Conservation (phyloP, 805 yeast genomes). For the Yamadazyma akitaensis region DNA sequence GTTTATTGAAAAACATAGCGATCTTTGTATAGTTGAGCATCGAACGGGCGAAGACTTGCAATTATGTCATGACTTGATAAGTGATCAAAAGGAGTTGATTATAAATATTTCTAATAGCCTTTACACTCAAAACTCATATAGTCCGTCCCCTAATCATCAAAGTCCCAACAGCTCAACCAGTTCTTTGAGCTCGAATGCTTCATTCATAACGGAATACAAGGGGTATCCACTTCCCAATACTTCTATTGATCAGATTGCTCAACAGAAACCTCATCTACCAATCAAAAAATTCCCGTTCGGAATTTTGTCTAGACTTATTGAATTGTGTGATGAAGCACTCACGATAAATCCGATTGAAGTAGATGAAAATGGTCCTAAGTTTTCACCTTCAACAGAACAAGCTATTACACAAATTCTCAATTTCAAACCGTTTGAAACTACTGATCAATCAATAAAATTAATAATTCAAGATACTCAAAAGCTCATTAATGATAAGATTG, state of each 20-base stretch:
- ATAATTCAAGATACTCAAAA: slow-evolving; percentile 66
- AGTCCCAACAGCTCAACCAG: slow-evolving; percentile 13
- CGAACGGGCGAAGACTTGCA: slow-evolving; percentile 75
- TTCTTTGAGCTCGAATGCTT: slow-evolving; percentile 17
- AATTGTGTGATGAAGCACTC: slow-evolving; percentile 72
- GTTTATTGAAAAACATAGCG: slow-evolving; percentile 93
- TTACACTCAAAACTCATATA: slow-evolving; percentile 16
- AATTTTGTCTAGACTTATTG: slow-evolving; percentile 52
- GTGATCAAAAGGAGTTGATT: slow-evolving; percentile 64
- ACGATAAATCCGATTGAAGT: slow-evolving; percentile 55
- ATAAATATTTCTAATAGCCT: slow-evolving; percentile 41
- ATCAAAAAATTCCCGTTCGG: slow-evolving; percentile 57
- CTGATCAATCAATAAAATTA: slow-evolving; percentile 61
- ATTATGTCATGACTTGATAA: slow-evolving; percentile 66
- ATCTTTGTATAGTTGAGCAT: slow-evolving; percentile 82
- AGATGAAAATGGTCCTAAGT: slow-evolving; percentile 28
- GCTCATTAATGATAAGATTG: slow-evolving; percentile 62
- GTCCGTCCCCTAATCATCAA: not conserved
- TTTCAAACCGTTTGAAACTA: slow-evolving; percentile 48
- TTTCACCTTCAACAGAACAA: slow-evolving; percentile 59
- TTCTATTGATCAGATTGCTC: slow-evolving; percentile 6
- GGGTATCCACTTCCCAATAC: slow-evolving; percentile 47
- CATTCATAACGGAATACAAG: slow-evolving; percentile 49
- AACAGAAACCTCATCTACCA: slow-evolving; percentile 7
- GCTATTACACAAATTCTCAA: slow-evolving; percentile 48